Base-by-base conservation (phyloP, 2,329 filamentous ascomycete genomes). In the Colletotrichum falcatum region DNA sequence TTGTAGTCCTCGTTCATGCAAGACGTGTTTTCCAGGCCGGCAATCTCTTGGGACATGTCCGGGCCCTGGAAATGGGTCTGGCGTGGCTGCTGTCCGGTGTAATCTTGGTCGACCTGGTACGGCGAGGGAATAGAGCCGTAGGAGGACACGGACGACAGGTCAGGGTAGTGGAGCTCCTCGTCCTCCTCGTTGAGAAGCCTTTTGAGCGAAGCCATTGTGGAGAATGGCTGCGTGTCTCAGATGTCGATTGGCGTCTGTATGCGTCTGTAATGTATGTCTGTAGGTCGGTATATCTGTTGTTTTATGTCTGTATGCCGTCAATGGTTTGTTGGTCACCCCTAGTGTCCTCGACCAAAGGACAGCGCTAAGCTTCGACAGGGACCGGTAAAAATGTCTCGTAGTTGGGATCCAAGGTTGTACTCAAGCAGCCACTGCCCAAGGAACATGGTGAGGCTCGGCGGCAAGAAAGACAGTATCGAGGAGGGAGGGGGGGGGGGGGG, bases 111-210 rank as follows among this genome's bases (percentile, higher is more conserved):
- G 68, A 46, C 61, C 44, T 67, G 68, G 64, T 71, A 71, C 35
- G 64, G 62, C 1, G 68, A 61, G 26, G 68, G 55, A 37, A 68
- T n/a, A 53, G 68, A 68, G 4, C 68, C 68, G 12, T 68, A 66
- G 6, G 58, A 60, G 16, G 68, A 71, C 5, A 59, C 56, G 42
- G 62, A 65, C 23, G 61, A 62, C 16, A 67, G 61, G 37, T 65
- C 61, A 2, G 66, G 49, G 49, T 72, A 72, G 37, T 53, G 56
- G 7, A 28, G 16, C n/a, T 71, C 67, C 18, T 66, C 60, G 1
- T 72, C 71, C 14, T 64, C 71, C 30, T 71, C 63, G 23, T 72
- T 72, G 28, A 72, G 63, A 3, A 72, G 67, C 28, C 71, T 70
- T 49, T 72, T 72, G 5, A 72, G 64, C 8, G 61, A 61, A 18